Conservation (phyloP, 768 basidiomycete genomes). For the Leccinellum albellum region DNA sequence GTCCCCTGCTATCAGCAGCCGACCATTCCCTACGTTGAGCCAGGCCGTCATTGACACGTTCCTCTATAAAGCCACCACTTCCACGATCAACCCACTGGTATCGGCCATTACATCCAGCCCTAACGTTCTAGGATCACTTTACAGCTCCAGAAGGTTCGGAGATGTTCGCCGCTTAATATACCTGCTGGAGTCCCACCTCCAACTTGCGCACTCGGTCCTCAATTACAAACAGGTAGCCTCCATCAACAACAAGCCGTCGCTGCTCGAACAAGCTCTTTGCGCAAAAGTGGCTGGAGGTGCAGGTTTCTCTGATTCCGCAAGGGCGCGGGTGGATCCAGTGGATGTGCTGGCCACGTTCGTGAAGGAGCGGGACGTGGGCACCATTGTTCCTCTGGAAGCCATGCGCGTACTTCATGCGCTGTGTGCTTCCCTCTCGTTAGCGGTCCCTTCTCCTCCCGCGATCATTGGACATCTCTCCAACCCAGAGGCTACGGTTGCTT, state of each 20-base stretch:
- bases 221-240: constrained; percentile 55
- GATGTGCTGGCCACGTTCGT: constrained; percentile 71
- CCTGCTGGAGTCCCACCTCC: constrained; percentile 65
- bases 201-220: constrained; percentile 58
- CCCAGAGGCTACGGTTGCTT: constrained; percentile 65
- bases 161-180: constrained; percentile 68
- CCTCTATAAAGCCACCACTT: constrained; percentile 69
- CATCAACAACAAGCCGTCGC: constrained; percentile 45
- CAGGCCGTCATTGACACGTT: constrained; percentile 67
- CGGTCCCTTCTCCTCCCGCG: constrained; percentile 61
- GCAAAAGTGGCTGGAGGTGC: constrained; percentile 53
- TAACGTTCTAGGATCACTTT: constrained; percentile 56
- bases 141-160: constrained; percentile 58
- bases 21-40: constrained; percentile 59
- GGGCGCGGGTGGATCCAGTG: constrained; percentile 62
- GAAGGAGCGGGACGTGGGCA: constrained; percentile 59
- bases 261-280: constrained; percentile 77
- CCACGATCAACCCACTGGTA: constrained; percentile 78
- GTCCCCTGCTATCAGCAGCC: constrained; percentile 48
- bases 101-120: constrained; percentile 62
- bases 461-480: constrained; percentile 76
- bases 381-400: constrained; percentile 60
- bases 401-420: constrained; percentile 65
- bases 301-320: constrained; percentile 39
- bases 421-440: constrained; percentile 58